Evolutionary conservation across 805 yeast species (phyloP).

Genomic region (Vanderwaltozyma verrucispora): DNA sequence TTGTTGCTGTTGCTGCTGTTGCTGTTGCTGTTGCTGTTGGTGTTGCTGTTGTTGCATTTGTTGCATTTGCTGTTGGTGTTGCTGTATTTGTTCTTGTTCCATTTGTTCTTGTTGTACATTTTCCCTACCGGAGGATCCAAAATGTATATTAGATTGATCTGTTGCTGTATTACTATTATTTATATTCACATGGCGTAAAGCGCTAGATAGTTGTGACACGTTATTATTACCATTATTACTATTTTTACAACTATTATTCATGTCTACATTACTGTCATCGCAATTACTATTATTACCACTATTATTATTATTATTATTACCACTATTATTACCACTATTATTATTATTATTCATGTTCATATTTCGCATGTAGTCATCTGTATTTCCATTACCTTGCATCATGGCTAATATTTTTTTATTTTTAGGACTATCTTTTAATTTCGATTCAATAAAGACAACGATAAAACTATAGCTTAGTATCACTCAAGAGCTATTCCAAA

Average conservation of each 20-base stretch:
- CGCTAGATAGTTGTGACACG: conserved; percentile 29
- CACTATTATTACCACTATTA: too few relatives aligned
- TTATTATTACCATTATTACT: conserved; percentile 2
- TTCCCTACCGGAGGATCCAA: conserved; percentile 4
- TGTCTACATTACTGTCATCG: too few relatives aligned
- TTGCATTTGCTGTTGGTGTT: conserved; percentile 11
- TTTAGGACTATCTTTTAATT: too few relatives aligned
- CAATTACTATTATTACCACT: conserved; percentile 1
- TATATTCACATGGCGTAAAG: conserved; percentile 27
- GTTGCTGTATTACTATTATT: conserved; percentile 17
- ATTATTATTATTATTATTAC: conserved; percentile 2
- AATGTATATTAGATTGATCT: conserved; percentile 6
- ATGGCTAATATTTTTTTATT: too few relatives aligned
- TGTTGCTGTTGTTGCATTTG: conserved; percentile 10
- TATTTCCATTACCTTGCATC: neutral
- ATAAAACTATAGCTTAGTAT: too few relatives aligned
- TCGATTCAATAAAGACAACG: too few relatives aligned
- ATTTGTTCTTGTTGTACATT: conserved; percentile 18
- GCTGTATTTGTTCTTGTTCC: conserved; percentile 8
- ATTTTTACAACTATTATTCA: neutral
- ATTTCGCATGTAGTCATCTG: neutral
- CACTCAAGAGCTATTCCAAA: too few relatives aligned
- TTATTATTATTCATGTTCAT: too few relatives aligned
- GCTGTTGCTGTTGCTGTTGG: conserved; percentile 10
- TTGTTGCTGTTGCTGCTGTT: neutral